Evolutionary conservation across 345 rosid genomes (phyloP).

Genomic region (Eucalyptus sideroxylon): DNA sequence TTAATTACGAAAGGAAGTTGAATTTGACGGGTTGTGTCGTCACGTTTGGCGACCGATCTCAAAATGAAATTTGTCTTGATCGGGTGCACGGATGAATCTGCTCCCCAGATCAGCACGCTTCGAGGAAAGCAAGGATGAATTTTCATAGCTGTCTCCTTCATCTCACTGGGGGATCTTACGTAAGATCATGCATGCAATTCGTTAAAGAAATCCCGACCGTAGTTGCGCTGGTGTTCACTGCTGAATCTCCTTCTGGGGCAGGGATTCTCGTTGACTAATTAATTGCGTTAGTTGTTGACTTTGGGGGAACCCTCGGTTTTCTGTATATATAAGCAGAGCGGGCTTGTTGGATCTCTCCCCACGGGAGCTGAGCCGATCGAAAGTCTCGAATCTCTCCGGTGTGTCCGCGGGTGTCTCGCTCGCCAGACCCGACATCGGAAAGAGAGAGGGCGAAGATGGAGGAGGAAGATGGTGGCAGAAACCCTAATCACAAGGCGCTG

Average conservation of each 20-base stretch:
- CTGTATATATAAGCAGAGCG: neutral
- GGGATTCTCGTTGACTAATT: neutral
- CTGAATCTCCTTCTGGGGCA: neutral
- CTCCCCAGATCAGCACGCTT: neutral
- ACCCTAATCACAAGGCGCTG: neutral
- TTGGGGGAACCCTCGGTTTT: neutral
- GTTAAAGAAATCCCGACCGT: neutral
- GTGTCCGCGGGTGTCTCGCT: neutral
- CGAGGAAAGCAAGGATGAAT: neutral
- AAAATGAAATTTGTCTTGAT: neutral
- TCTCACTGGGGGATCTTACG: neutral
- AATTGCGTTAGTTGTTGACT: neutral
- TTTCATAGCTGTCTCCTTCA: neutral
- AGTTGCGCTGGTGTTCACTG: neutral
- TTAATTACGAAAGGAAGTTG: neutral
- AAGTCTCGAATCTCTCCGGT: neutral
- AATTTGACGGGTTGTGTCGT: neutral
- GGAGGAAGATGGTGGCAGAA: neutral
- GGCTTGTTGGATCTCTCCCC: neutral
- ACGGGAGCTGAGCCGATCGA: neutral
- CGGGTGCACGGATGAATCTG: neutral
- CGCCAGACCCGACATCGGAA: neutral
- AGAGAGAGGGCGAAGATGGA: neutral
- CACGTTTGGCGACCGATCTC: neutral
- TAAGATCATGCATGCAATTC: neutral